Evolutionary conservation across 2,329 filamentous ascomycete genomes (phyloP).

Genomic region (Dactylellina cionopaga): DNA sequence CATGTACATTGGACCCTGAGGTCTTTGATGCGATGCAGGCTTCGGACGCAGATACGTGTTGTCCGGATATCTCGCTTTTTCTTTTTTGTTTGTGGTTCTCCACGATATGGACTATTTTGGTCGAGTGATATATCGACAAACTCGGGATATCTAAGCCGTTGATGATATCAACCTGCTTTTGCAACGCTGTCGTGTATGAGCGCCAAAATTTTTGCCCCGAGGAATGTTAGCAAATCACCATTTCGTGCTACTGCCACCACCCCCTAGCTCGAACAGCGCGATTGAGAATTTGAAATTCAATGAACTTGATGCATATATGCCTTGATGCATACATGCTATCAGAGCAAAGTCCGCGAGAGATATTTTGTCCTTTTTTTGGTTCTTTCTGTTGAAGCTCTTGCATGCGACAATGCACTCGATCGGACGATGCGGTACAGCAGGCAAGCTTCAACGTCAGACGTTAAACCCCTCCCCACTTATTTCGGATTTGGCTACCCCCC

Average conservation of each 20-base stretch:
- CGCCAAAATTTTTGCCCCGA: too few species aligned
- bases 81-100: constrained; percentile 11
- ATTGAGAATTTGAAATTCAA: constrained; percentile 36
- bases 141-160: neutral
- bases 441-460: neutral
- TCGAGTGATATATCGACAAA: too few species aligned
- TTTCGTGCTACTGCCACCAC: neutral
- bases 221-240: too few species aligned
- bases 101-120: constrained; percentile 13
- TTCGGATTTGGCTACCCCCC: neutral
- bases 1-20: constrained; percentile 30
- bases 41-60: too few species aligned
- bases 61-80: neutral
- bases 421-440: constrained; percentile 16
- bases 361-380: neutral
- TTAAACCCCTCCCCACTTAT: neutral
- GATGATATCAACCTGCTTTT: constrained; percentile 43
- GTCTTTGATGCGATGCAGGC: neutral
- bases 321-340: too few species aligned
- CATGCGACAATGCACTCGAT: constrained; percentile 37
- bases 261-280: neutral
- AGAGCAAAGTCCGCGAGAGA: too few species aligned
- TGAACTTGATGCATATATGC: too few species aligned
- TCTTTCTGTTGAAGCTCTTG: neutral
- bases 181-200: too few species aligned